Evolutionary conservation across 805 yeast species (phyloP).

Genomic region (Kuraishia ogatae): DNA sequence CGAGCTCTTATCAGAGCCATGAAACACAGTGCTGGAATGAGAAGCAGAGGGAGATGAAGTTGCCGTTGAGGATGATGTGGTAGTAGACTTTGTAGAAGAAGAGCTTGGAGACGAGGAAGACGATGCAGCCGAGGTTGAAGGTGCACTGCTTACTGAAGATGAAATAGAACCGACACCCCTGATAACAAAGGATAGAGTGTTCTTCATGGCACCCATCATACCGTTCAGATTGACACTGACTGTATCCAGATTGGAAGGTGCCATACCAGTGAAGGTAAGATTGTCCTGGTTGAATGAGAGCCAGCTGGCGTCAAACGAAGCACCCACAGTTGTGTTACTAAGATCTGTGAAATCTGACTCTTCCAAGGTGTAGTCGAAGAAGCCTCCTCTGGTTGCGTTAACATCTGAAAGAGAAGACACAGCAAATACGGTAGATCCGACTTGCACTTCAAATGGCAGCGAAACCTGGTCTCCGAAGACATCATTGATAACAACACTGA

Average conservation of each 20-base stretch:
- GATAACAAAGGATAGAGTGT: constrained; percentile 40
- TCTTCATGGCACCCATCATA: constrained; percentile 22
- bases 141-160: constrained; percentile 14
- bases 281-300: constrained; percentile 50
- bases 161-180: constrained; percentile 33
- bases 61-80: constrained; percentile 16
- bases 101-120: constrained; percentile 19
- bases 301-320: constrained; percentile 48
- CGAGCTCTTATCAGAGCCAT: not conserved
- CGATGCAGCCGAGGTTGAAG: constrained; percentile 17
- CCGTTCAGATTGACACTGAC: constrained; percentile 30
- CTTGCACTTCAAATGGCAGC: constrained; percentile 47
- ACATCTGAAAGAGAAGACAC: constrained; percentile 41
- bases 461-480: constrained; percentile 50
- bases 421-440: constrained; percentile 48
- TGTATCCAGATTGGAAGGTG: constrained; percentile 40
- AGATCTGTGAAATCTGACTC: constrained; percentile 49
- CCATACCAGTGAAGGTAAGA: constrained; percentile 60
- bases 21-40: constrained; percentile 2
- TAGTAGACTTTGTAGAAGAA: constrained; percentile 17
- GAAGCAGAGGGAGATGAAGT: constrained; percentile 21
- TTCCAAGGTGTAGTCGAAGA: constrained; percentile 46
- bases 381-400: constrained; percentile 61
- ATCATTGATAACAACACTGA: constrained; percentile 53
- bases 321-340: constrained; percentile 38